Evolutionary conservation across 257 asterid genomes (phyloP).

Genomic region (Nicotiana tabacum): DNA sequence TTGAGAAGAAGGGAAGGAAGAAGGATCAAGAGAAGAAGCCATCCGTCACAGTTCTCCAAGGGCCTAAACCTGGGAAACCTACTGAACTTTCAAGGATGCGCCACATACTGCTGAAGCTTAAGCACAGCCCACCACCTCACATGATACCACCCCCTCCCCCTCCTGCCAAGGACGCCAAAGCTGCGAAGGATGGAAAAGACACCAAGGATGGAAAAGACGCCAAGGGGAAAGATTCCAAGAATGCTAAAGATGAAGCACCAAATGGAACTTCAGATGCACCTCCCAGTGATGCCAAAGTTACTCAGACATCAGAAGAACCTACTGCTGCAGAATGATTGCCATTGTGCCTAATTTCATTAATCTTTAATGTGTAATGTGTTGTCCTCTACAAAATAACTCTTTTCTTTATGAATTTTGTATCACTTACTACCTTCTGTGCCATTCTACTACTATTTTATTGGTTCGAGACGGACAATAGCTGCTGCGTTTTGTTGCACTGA

Average conservation of each 20-base stretch:
- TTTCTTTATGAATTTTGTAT: constrained; percentile 8
- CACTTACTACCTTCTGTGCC: neutral
- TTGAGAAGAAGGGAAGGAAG: constrained; percentile 84
- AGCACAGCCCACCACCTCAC: constrained; percentile 92
- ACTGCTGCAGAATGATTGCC: constrained; percentile 21
- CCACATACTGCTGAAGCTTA: constrained; percentile 79
- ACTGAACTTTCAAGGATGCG: constrained; percentile 98
- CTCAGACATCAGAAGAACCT: constrained; percentile 36
- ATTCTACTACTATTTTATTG: constrained; percentile 7
- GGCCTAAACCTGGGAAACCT: constrained; percentile 97
- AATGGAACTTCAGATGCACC: constrained; percentile 21
- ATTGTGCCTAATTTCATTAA: neutral
- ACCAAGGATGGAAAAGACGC: constrained; percentile 37
- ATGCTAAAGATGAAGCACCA: constrained; percentile 30
- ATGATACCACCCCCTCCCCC: constrained; percentile 89
- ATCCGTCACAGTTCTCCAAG: constrained; percentile 74
- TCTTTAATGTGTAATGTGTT: constrained; percentile 6
- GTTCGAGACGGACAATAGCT: neutral
- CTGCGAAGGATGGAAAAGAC: constrained; percentile 48
- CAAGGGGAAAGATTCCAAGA: constrained; percentile 26
- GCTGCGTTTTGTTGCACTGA: constrained; percentile 2
- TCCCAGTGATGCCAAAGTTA: constrained; percentile 10
- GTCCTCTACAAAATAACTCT: neutral
- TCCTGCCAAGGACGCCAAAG: constrained; percentile 60
- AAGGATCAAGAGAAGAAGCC: constrained; percentile 95